Conservation (phyloP, 495 filamentous ascomycete genomes). For the Annulohypoxylon stygium region DNA sequence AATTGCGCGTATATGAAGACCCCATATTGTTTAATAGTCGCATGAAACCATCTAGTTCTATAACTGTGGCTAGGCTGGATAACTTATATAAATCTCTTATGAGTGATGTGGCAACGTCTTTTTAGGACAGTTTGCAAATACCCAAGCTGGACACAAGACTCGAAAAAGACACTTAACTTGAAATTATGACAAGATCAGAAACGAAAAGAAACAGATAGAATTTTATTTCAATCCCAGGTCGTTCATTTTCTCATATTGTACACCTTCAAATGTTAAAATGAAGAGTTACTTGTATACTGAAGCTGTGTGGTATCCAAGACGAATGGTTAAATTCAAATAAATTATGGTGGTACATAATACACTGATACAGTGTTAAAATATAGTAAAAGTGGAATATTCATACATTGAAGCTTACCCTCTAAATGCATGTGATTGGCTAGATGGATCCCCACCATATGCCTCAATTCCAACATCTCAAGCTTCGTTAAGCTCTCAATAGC, state of each 20-base stretch:
- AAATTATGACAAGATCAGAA: conserved; percentile 10
- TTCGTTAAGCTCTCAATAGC: conserved; percentile 27
- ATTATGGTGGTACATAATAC: background rate
- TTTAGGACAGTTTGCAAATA: conserved; percentile 54
- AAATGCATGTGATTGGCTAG: conserved; percentile 35
- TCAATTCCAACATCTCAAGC: conserved; percentile 39
- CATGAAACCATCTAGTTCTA: background rate
- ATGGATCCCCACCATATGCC: conserved; percentile 37
- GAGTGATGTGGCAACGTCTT: conserved; percentile 44
- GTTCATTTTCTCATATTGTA: background rate
- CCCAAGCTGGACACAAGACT: conserved; percentile 43
- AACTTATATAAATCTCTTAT: conserved; percentile 10
- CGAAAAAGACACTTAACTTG: conserved; percentile 22
- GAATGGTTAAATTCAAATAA: background rate
- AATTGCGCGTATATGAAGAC: conserved; percentile 17
- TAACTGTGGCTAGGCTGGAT: background rate
- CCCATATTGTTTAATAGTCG: conserved; percentile 27
- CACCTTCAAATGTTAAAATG: background rate
- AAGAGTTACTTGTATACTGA: background rate
- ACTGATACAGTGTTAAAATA: conserved; percentile 20
- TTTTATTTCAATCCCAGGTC: background rate
- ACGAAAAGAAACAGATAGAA: conserved; percentile 15
- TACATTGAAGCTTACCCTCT: conserved; percentile 37
- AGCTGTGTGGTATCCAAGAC: background rate
- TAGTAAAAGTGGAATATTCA: conserved; percentile 1